These are phyloP conservation scores for Neurospora sp. DNA, from an alignment of 495 filamentous ascomycete genomes.

Conservation along the genomic window DNA sequence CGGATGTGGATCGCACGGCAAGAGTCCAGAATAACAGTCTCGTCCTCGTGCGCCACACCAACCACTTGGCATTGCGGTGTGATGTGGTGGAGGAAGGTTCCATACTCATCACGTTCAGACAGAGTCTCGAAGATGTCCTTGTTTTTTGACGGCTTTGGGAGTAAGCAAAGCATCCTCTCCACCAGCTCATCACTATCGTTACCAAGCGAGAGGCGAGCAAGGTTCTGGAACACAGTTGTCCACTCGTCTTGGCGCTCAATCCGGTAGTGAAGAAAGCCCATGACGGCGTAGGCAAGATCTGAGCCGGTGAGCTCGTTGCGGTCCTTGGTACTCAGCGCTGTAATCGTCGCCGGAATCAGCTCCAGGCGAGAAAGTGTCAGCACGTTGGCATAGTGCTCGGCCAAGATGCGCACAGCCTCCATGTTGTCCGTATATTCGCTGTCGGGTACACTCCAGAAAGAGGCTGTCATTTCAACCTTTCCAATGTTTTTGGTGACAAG, in stretches of 20 bases:
- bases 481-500: background rate
- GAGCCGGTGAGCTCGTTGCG: conserved; percentile 6
- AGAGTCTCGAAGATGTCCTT: background rate
- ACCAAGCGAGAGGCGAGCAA: conserved; percentile 27
- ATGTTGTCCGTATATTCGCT: background rate
- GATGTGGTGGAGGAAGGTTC: conserved; percentile 7
- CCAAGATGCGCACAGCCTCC: conserved; percentile 6
- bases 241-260: conserved; percentile 21
- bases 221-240: conserved; percentile 33
- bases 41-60: conserved; percentile 6
- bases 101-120: conserved; percentile 8
- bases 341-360: conserved; percentile 8
- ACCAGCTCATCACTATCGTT: conserved; percentile 18
- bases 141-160: conserved; percentile 1
- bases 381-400: conserved; percentile 13
- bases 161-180: conserved; percentile 12
- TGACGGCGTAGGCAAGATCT: conserved; percentile 37
- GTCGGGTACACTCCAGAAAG: conserved; percentile 2
- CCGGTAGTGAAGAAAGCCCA: conserved; percentile 26
- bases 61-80: conserved; percentile 8
- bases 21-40: conserved; percentile 14
- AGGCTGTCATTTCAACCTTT: conserved; percentile 10
- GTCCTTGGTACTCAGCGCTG: conserved; percentile 6
- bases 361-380: conserved; percentile 13
- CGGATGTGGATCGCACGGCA: conserved; percentile 14